Evolutionary conservation across 2,329 filamentous ascomycete genomes (phyloP).

Genomic region (Scedosporium boydii): DNA sequence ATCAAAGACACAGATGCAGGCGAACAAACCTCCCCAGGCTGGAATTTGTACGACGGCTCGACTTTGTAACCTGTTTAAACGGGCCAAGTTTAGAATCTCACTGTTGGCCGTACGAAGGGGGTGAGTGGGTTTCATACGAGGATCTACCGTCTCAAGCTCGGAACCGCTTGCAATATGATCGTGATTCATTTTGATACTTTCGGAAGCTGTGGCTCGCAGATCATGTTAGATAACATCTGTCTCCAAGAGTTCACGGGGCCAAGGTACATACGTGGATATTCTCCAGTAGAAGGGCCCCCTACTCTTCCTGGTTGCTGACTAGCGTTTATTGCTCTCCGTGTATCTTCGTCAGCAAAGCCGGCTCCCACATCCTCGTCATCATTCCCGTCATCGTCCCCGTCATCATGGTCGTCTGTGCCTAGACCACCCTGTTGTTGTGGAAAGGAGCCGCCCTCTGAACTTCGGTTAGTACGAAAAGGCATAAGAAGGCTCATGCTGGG

Average conservation of each 20-base stretch:
- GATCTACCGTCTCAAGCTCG: conserved; percentile 17
- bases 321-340: not conserved
- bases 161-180: not conserved
- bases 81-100: not conserved
- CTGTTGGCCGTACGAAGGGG: not conserved
- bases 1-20: not conserved
- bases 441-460: not conserved
- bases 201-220: not conserved
- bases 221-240: not conserved
- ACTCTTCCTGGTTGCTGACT: not conserved
- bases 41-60: conserved; percentile 27
- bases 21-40: conserved; percentile 29
- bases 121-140: conserved; percentile 19
- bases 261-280: not conserved
- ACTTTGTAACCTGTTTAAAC: conserved; percentile 28
- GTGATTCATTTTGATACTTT: not conserved
- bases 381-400: not conserved
- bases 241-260: not conserved
- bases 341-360: not conserved
- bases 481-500: too few relatives aligned
- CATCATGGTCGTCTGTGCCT: not conserved
- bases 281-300: not conserved
- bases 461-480: not conserved
- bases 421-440: too few relatives aligned
- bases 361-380: not conserved